A percentile compares a stretch with the other conserved stretches of the same genome.
These are phyloP conservation scores for Coleophoma crateriformis DNA, from an alignment of 2,329 filamentous ascomycete genomes.

Conservation along the genomic window DNA sequence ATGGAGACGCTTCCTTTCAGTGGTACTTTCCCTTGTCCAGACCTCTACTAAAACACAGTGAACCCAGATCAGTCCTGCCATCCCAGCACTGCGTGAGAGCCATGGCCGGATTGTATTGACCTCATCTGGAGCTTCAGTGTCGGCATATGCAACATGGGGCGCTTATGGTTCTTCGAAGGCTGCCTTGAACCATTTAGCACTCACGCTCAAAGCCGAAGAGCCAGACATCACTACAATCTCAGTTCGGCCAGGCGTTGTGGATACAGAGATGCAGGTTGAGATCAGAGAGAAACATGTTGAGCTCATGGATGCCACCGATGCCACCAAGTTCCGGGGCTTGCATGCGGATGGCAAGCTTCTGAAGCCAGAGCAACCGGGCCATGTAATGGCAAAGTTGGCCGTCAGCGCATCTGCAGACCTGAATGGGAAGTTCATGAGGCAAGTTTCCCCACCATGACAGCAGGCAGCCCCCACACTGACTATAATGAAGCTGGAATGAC, in stretches of 20 bases:
- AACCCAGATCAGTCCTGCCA: constrained; percentile 59
- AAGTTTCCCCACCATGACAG: constrained; percentile 24
- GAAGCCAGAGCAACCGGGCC: constrained; percentile 76
- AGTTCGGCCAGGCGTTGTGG: constrained; percentile 73
- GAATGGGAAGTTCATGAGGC: constrained; percentile 72
- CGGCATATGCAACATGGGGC: constrained; percentile 67
- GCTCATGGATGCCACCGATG: constrained; percentile 51
- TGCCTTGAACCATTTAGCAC: constrained; percentile 72
- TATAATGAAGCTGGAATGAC: not conserved
- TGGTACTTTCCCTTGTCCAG: not conserved
- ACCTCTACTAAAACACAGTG: no score
- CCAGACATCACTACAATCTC: constrained; percentile 67
- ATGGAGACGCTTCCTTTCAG: constrained; percentile 11
- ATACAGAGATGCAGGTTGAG: constrained; percentile 86
- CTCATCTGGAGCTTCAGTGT: constrained; percentile 70
- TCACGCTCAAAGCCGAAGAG: constrained; percentile 72
- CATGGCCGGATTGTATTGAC: constrained; percentile 71
- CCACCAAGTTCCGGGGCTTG: constrained; percentile 60
- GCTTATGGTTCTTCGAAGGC: constrained; percentile 81
- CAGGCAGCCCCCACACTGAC: not conserved
- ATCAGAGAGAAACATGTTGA: constrained; percentile 67
- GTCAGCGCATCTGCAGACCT: constrained; percentile 59
- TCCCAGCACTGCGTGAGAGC: constrained; percentile 62
- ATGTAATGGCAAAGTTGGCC: constrained; percentile 78
- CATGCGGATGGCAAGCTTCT: constrained; percentile 69